These are phyloP conservation scores for Jaminaea rosea DNA, from an alignment of 1,284 basidiomycete species.

Conservation along the genomic window DNA sequence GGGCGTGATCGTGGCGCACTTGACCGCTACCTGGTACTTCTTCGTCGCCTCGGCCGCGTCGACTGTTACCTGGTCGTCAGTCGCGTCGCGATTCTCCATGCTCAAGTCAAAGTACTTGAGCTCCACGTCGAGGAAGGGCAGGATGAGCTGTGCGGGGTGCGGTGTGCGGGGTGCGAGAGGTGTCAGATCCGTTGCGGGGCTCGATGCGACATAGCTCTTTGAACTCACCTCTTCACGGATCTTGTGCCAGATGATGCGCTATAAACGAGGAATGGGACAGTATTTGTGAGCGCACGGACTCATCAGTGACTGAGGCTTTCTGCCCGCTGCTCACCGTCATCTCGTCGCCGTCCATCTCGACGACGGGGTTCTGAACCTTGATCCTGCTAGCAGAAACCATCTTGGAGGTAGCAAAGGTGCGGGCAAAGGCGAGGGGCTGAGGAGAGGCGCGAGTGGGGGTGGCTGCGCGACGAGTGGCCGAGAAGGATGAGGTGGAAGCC, in stretches of 20 bases:
- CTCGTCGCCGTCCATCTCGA: slow-evolving; percentile 61
- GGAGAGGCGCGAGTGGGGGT: too few species aligned
- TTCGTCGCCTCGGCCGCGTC: slow-evolving; percentile 75
- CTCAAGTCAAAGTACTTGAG: slow-evolving; percentile 98
- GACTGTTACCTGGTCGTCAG: slow-evolving; percentile 84
- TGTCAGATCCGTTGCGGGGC: too few species aligned
- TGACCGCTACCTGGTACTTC: slow-evolving; percentile 47
- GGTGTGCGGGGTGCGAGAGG: too few species aligned
- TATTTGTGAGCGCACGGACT: background rate
- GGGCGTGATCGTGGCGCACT: slow-evolving; percentile 94
- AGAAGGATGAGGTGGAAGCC: background rate
- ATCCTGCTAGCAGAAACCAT: slow-evolving; percentile 51
- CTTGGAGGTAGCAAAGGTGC: background rate
- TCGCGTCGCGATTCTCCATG: slow-evolving; percentile 81
- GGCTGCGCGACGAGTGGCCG: too few species aligned
- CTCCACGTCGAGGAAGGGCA: slow-evolving; percentile 87
- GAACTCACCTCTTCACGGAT: slow-evolving; percentile 76
- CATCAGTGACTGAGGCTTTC: background rate
- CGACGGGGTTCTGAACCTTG: slow-evolving; percentile 78
- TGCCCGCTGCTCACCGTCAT: slow-evolving; percentile 27
- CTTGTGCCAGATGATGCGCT: slow-evolving; percentile 75
- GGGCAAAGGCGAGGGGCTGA: background rate
- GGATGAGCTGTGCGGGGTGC: slow-evolving; percentile 83
- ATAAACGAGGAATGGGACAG: background rate
- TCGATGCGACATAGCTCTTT: too few species aligned